These are phyloP conservation scores for Lanzia echinophila DNA, from an alignment of 2,329 filamentous ascomycete species.

Conservation along the genomic window DNA sequence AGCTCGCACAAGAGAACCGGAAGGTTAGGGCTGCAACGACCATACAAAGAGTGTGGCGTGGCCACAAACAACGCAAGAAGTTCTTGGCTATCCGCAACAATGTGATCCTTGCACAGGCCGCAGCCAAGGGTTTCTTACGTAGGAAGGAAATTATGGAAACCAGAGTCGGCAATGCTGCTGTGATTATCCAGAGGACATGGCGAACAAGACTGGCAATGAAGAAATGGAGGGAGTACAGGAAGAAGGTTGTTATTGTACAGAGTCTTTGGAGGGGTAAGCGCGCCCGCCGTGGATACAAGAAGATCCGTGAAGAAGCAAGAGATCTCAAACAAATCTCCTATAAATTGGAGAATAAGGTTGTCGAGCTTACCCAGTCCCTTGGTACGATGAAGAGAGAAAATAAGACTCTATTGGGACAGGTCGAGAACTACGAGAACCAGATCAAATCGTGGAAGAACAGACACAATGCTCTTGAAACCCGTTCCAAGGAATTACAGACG, in stretches of 20 bases:
- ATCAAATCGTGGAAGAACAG: constrained; percentile 93
- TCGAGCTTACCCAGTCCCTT: constrained; percentile 90
- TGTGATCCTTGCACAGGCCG: constrained; percentile 80
- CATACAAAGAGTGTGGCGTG: constrained; percentile 93
- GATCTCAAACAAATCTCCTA: constrained; percentile 99
- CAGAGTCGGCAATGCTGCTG: constrained; percentile 82
- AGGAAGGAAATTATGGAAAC: constrained; percentile 91
- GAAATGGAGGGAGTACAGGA: constrained; percentile 81
- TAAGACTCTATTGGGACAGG: constrained; percentile 77
- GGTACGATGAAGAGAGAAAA: constrained; percentile 92
- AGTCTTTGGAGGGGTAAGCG: constrained; percentile 83
- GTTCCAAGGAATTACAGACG: constrained; percentile 88
- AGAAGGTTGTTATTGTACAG: constrained; percentile 83
- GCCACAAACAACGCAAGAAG: constrained; percentile 77
- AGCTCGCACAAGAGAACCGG: constrained; percentile 71
- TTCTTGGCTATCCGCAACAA: constrained; percentile 76
- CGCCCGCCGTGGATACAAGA: constrained; percentile 83
- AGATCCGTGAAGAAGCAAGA: constrained; percentile 85
- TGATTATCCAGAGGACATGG: constrained; percentile 87
- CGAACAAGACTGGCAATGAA: constrained; percentile 71
- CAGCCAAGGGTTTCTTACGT: constrained; percentile 85
- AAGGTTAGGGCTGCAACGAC: constrained; percentile 82
- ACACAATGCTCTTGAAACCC: constrained; percentile 81
- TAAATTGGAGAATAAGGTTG: constrained; percentile 98
- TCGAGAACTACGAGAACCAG: constrained; percentile 93